Evolutionary conservation across 106 monocot genomes (phyloP), one percentile per base, ranked within the genome.

Genomic region (Apostasia ramifera): DNA sequence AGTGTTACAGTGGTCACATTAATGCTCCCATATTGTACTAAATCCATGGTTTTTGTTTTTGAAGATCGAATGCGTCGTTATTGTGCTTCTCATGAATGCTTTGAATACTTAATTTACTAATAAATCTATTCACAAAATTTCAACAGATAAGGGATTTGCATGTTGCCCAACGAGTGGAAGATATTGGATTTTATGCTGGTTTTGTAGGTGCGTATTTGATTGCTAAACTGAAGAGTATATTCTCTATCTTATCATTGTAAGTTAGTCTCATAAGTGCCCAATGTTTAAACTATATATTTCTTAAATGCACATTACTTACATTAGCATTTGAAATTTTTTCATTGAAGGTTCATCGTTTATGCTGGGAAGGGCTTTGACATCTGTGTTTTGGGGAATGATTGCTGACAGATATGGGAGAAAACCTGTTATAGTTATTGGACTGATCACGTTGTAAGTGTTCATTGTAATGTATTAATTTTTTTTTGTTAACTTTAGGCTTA

Each of bases 331-430:
- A 11, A 26, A 47, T 65, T 26, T n/a, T 1, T 59, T 9, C 40
- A 53, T 68, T 74, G 51, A 69, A 94, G 91, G 94, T 47, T 79
- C 91, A 83, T 77, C 91, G 52, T 94, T 83, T 78, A 94, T 94
- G 94, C 44, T 80, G 70, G 94, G 94, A 47, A 91, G 94, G 85
- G 80, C 85, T 53, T 71, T 94, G 55, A 94, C 88, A 61, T 88
- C 94, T 41, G 56, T 84, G 12, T 53, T 83, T 43, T 94, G 91
- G 94, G 91, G 94, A 66, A 55, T 88, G 41, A 61, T 88, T 52
- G 88, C 94, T 59, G 94, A 95, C 71, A 73, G 81, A 61, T 77
- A 81, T 66, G 94, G 94, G 53, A 91, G 94, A 63, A 95, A 88
- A 75, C 94, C 85, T 26, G 88, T 95, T 53, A 80, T 91, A 39